Evolutionary conservation across 306 rosid species (phyloP).

Genomic region (cucumber (Cucumis sativus)): DNA sequence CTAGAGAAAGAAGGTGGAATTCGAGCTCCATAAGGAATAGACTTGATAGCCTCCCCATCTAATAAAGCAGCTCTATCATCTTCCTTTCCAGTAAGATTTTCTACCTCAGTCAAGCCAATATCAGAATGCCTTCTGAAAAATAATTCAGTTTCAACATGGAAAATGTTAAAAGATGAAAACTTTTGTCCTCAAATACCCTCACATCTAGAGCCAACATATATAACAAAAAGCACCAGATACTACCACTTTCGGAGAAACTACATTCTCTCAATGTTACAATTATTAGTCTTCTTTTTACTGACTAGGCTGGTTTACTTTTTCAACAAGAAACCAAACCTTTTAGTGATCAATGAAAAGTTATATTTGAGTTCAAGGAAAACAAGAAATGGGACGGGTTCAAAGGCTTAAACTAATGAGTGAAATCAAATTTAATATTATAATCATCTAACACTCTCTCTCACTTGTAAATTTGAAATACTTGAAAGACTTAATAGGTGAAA

Average conservation of each 20-base stretch:
- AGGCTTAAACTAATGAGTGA: background rate
- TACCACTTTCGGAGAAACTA: background rate
- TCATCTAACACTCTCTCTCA: no score
- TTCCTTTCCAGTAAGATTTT: constrained; percentile 19
- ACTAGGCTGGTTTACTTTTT: background rate
- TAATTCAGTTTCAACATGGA: constrained; percentile 16
- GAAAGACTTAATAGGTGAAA: no score
- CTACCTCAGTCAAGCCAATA: constrained; percentile 49
- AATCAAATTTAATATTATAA: no score
- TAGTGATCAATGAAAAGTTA: background rate
- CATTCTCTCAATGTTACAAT: background rate
- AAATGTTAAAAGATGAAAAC: background rate
- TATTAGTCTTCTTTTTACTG: background rate
- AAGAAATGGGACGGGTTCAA: background rate
- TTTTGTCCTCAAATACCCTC: background rate
- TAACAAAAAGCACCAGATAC: background rate
- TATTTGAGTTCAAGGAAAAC: background rate
- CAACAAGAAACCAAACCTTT: background rate
- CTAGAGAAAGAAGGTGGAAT: constrained; percentile 30
- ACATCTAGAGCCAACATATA: background rate
- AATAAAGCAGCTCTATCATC: constrained; percentile 59
- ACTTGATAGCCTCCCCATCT: constrained; percentile 56
- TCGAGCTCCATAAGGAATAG: constrained; percentile 52
- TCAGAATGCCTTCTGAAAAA: constrained; percentile 59
- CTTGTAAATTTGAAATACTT: no score